phyloP scores from a whole-genome alignment of 257 asterid genomes.

The Catharanthus roseus region DNA sequence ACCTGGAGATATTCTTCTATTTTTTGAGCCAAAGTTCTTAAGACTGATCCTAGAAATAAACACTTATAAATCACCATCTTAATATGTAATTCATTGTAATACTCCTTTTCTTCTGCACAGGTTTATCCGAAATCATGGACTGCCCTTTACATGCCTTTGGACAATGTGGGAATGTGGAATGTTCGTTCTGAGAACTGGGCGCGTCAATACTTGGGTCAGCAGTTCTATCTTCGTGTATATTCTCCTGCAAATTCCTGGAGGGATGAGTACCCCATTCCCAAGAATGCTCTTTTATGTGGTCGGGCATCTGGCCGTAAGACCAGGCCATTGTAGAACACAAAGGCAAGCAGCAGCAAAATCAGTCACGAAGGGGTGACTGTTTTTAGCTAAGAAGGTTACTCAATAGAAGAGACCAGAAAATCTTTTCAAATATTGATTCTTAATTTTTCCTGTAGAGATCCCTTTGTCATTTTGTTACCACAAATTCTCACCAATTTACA shows the following conservation, averaged over 20 bases:
- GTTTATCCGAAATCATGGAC: slow-evolving; percentile 48
- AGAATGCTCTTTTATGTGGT: slow-evolving; percentile 40
- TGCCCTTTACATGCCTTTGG: slow-evolving; percentile 44
- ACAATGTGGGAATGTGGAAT: slow-evolving; percentile 54
- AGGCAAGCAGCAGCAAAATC: background rate
- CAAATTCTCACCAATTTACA: background rate
- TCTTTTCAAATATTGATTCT: slow-evolving; percentile 5
- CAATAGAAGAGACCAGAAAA: background rate
- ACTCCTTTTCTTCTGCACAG: slow-evolving; percentile 3
- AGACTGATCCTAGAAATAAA: background rate
- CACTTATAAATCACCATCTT: background rate
- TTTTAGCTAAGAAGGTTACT: background rate
- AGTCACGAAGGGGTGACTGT: slow-evolving; percentile 35
- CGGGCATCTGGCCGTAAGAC: slow-evolving; percentile 31
- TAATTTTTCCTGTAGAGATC: slow-evolving; percentile 4
- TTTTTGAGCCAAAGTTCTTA: background rate
- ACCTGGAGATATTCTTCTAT: background rate
- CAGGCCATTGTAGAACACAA: slow-evolving; percentile 15
- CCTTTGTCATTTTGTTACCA: background rate
- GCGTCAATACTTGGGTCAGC: slow-evolving; percentile 42
- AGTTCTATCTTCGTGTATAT: slow-evolving; percentile 39
- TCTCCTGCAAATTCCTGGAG: slow-evolving; percentile 39
- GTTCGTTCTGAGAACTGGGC: slow-evolving; percentile 43
- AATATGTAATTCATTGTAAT: background rate
- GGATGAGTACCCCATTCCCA: slow-evolving; percentile 42